These are phyloP conservation scores for Piper betle DNA, from an alignment of 164 flowering plant species.

Conservation along the genomic window DNA sequence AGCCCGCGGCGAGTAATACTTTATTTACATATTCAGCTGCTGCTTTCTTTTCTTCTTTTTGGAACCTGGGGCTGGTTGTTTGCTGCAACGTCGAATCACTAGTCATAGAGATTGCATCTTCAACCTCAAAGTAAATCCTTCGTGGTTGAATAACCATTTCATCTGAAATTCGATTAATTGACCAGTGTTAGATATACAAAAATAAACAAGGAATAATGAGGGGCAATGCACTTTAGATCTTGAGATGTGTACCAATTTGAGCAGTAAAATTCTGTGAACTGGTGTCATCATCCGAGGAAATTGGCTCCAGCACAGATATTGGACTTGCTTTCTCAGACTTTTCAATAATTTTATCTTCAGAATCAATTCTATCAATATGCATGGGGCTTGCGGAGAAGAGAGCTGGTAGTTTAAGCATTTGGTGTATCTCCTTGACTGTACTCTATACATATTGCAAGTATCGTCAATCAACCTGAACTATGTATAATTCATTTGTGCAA, in stretches of 20 bases:
- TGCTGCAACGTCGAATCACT: slow-evolving; percentile 9
- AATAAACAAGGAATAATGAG: neutral
- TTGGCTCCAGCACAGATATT: slow-evolving; percentile 73
- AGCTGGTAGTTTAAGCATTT: slow-evolving; percentile 13
- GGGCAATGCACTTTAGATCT: neutral
- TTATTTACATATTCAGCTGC: slow-evolving; percentile 46
- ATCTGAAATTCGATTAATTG: slow-evolving; percentile 19
- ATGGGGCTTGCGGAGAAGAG: slow-evolving; percentile 24
- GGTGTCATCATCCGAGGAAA: slow-evolving; percentile 46
- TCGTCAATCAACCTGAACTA: neutral
- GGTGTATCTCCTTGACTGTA: slow-evolving; percentile 16
- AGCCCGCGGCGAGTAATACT: slow-evolving; percentile 40
- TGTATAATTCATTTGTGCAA: too few species aligned
- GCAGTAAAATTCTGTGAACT: slow-evolving; percentile 37
- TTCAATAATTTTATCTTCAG: slow-evolving; percentile 17
- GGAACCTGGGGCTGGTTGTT: slow-evolving; percentile 13
- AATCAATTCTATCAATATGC: slow-evolving; percentile 18
- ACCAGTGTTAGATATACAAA: neutral
- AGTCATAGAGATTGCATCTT: slow-evolving; percentile 16
- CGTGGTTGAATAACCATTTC: slow-evolving; percentile 40
- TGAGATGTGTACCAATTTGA: slow-evolving; percentile 25
- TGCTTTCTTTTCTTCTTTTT: slow-evolving; percentile 26
- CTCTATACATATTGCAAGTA: slow-evolving; percentile 19
- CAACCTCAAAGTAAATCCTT: slow-evolving; percentile 44
- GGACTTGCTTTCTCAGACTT: slow-evolving; percentile 67